Conservation (phyloP, 768 basidiomycete species). For the Suillus brevipes region DNA sequence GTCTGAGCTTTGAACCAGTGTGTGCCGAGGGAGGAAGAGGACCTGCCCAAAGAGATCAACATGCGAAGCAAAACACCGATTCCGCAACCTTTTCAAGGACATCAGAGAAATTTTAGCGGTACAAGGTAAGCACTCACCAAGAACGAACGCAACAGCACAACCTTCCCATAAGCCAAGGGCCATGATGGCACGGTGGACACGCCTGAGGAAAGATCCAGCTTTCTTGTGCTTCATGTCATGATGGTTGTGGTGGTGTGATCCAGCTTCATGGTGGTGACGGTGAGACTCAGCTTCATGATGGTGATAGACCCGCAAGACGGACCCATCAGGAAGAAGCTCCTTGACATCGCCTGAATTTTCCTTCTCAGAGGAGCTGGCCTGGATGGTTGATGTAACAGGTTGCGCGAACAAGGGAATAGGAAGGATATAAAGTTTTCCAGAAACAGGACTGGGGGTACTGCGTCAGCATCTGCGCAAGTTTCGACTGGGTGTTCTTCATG, state of each 20-base stretch:
- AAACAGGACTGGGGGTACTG: constrained; percentile 18
- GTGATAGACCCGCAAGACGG: constrained; percentile 13
- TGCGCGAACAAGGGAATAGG: constrained; percentile 35
- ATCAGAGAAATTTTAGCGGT: constrained; percentile 2
- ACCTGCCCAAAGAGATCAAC: no score
- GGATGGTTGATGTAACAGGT: no score
- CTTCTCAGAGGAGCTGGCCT: neutral
- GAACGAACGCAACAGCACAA: constrained; percentile 77
- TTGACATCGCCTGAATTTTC: constrained; percentile 3
- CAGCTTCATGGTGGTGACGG: constrained; percentile 21
- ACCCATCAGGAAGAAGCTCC: constrained; percentile 9
- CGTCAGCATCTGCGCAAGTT: no score
- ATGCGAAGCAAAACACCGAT: constrained; percentile 81
- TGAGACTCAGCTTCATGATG: constrained; percentile 17
- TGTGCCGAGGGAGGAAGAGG: no score
- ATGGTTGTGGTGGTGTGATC: constrained; percentile 26
- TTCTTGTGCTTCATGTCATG: constrained; percentile 20
- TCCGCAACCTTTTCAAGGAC: constrained; percentile 60
- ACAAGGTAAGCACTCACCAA: constrained; percentile 48
- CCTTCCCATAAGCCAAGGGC: constrained; percentile 82
- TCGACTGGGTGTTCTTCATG: no score
- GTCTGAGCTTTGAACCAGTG: no score
- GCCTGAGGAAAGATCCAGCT: constrained; percentile 48
- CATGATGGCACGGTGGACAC: constrained; percentile 66
- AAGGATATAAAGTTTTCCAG: constrained; percentile 34